phyloP scores from a whole-genome alignment of 2,329 filamentous ascomycete genomes.

The Diplodia intermedia region DNA sequence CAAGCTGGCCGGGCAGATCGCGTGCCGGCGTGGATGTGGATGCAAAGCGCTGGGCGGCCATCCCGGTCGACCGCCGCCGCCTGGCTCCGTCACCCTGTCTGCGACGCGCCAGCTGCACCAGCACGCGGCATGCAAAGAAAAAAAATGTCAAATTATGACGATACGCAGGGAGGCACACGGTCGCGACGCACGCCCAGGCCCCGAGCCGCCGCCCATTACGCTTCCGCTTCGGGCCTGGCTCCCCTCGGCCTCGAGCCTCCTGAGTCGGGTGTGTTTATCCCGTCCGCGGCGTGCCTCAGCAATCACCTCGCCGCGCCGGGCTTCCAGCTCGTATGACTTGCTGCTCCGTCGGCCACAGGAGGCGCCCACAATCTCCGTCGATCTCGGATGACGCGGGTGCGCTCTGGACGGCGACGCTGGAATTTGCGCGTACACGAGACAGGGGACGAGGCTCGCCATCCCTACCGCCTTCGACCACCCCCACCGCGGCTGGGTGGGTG shows the following conservation, averaged over 20 bases:
- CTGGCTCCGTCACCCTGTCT: constrained; percentile 7
- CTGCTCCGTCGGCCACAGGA: constrained; percentile 9
- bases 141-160: constrained; percentile 29
- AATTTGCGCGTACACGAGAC: constrained; percentile 27
- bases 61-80: background rate
- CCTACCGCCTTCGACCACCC: constrained; percentile 5
- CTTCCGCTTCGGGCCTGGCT: constrained; percentile 29
- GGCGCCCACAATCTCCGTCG: constrained; percentile 31
- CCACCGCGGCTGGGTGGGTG: constrained; percentile 19
- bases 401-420: constrained; percentile 16
- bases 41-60: background rate
- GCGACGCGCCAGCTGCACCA: constrained; percentile 24
- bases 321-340: constrained; percentile 26
- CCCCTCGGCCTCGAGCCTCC: constrained; percentile 17
- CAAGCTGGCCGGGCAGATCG: constrained; percentile 8
- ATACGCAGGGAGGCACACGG: constrained; percentile 30
- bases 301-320: constrained; percentile 21
- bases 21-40: constrained; percentile 14
- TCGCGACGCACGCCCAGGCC: constrained; percentile 23
- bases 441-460: constrained; percentile 31
- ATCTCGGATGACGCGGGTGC: constrained; percentile 30
- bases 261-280: constrained; percentile 26
- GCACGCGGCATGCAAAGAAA: constrained; percentile 27
- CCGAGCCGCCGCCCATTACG: constrained; percentile 23
- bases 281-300: constrained; percentile 11